Evolutionary conservation across 2,329 filamentous ascomycete genomes (phyloP), one percentile per base, ranked within the genome.

Genomic region (Trichophyton equinum): DNA sequence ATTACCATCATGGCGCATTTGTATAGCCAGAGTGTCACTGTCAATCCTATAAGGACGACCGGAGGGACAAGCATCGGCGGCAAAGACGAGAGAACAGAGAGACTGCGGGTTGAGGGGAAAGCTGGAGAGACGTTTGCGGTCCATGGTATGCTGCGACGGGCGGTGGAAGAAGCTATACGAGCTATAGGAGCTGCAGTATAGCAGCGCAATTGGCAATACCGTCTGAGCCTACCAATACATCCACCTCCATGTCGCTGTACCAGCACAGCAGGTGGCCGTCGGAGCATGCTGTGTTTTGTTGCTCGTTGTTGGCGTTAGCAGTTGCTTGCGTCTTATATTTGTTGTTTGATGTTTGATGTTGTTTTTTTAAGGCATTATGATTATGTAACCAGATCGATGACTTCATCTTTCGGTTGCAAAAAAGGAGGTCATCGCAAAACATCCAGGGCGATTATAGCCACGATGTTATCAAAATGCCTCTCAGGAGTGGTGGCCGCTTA

Each of bases 1-100:
- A 87, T 66, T 30, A 92, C 78, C 75, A 91, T 83, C 84, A 89
- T 88, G 59, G 84, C 72, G 68, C 87, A 90, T 72, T 83, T 82
- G 72, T 80, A 81, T 1, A 75, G 71, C 80, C 80, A 91, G 13
- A 91, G 75, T 2, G 79, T 79, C 18, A 88, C 67, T 3, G 88
- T 77, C 40, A 91, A 77, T 1, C 85, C 84, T 13, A 77, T 71
- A 68, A 90, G 91, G 49, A 89, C 76, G 5, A 81, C 68, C 0
- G 88, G 88, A 6, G 87, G 85, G 2, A 86, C 73, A n/a, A 88
- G 72, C 11, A 81, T 64, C 1, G 74, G 65, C 0, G 77, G 76
- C 8, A 81, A 68, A 18, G 69, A 63, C 2, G 64, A 20, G 5
- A 60, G 44, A 18, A 56, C 30, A 1, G 57, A 36, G 57, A 46